Conservation (phyloP, 2,329 filamentous ascomycete species). For the Fusarium bactridioides region DNA sequence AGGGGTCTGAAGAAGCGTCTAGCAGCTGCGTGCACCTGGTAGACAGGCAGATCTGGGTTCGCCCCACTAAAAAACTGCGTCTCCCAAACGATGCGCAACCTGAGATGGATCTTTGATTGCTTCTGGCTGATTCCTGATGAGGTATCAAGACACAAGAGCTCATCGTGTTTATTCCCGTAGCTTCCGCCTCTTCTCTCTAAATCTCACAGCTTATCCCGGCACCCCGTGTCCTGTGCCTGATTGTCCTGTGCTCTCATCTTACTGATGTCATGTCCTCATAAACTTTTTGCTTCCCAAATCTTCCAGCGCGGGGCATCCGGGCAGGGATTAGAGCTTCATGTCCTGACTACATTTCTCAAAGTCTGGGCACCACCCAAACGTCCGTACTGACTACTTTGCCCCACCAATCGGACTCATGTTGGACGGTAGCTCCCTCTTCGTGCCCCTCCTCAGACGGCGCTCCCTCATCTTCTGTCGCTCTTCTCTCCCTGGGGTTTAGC, state of each 20-base stretch:
- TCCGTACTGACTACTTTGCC: conserved; percentile 33
- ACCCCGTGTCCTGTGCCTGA: neutral
- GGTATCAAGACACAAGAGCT: neutral
- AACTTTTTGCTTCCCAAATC: conserved; percentile 39
- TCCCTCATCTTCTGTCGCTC: conserved; percentile 28
- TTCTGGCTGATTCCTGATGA: conserved; percentile 23
- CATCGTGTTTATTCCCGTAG: conserved; percentile 21
- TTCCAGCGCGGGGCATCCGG: conserved; percentile 45
- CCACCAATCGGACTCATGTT: conserved; percentile 27
- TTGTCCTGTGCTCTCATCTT: conserved; percentile 4
- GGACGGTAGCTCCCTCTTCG: conserved; percentile 24
- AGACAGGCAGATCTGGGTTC: conserved; percentile 34
- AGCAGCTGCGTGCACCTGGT: conserved; percentile 41
- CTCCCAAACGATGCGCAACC: conserved; percentile 18
- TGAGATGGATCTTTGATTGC: conserved; percentile 20
- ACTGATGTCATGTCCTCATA: conserved; percentile 45
- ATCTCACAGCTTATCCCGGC: neutral
- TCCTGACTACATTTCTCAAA: conserved; percentile 21
- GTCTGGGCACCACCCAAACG: fast-evolving
- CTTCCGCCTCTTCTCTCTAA: conserved; percentile 7
- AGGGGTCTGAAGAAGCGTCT: conserved; percentile 45
- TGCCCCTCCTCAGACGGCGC: conserved; percentile 31
- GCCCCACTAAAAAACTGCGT: conserved; percentile 32
- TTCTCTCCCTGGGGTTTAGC: conserved; percentile 35
- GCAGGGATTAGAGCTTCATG: conserved; percentile 21